Percentiles rank a stretch among this genome's conserved stretches.
These are phyloP conservation scores for Musa troglodytarum DNA, from an alignment of 176 grass and related monocot genomes.

Conservation along the genomic window DNA sequence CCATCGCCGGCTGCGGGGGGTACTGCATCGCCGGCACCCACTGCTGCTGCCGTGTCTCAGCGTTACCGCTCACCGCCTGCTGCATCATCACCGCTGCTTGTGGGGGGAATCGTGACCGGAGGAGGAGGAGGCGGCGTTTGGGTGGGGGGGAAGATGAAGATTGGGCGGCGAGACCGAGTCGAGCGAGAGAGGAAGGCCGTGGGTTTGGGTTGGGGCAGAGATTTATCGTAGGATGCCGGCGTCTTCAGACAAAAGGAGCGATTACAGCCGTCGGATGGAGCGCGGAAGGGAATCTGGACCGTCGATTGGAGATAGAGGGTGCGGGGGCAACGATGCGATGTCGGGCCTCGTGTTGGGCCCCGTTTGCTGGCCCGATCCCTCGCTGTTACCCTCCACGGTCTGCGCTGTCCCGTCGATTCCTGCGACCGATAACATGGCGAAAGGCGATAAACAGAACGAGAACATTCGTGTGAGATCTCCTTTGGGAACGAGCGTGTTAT, in stretches of 20 bases:
- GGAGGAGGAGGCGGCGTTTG: neutral
- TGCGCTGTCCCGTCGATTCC: neutral
- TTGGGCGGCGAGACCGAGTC: neutral
- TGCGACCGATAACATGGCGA: neutral
- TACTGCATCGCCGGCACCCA: conserved; percentile 52
- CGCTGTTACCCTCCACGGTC: neutral
- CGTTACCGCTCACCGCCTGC: conserved; percentile 33
- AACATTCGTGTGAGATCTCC: no score
- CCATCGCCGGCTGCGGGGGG: conserved; percentile 49
- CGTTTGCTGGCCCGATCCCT: neutral
- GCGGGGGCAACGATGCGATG: neutral
- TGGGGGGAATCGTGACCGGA: neutral
- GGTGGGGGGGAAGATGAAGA: neutral
- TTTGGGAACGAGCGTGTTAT: no score
- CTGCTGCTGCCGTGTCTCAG: conserved; percentile 36
- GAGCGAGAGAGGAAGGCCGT: neutral
- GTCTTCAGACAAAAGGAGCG: neutral
- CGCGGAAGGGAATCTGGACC: neutral
- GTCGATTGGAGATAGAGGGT: neutral
- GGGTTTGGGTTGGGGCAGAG: neutral
- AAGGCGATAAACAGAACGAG: no score
- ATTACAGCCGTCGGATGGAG: neutral
- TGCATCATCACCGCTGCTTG: conserved; percentile 39
- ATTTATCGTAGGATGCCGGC: neutral
- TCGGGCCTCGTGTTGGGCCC: neutral